Evolutionary conservation across 306 rosid genomes (phyloP).

Genomic region (Trichosanthes truncata): DNA sequence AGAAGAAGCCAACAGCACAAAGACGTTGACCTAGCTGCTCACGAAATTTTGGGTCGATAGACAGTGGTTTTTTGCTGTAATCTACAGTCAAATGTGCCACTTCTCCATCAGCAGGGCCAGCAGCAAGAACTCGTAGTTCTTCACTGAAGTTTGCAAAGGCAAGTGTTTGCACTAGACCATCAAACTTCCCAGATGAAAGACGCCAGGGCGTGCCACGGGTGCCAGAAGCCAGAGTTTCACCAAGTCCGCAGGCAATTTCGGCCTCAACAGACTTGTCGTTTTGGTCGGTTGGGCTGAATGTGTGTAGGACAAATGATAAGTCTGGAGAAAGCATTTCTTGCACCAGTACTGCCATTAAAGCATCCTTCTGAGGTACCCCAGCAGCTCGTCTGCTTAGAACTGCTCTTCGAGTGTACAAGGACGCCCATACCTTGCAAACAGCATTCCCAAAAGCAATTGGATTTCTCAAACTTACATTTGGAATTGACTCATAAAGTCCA

Average conservation of each 20-base stretch:
- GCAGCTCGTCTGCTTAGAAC: conserved; percentile 77
- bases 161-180: conserved; percentile 56
- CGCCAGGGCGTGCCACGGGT: conserved; percentile 96
- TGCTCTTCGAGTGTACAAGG: conserved; percentile 83
- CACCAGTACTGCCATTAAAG: conserved; percentile 83
- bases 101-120: conserved; percentile 84
- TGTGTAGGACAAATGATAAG: conserved; percentile 83
- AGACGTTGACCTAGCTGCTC: conserved; percentile 77
- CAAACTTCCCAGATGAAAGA: conserved; percentile 68
- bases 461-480: conserved; percentile 77
- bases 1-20: conserved; percentile 80
- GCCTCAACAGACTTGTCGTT: conserved; percentile 74
- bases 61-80: conserved; percentile 76
- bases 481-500: conserved; percentile 90
- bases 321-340: conserved; percentile 98
- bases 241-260: conserved; percentile 91
- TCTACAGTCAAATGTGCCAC: conserved; percentile 74
- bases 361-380: conserved; percentile 73
- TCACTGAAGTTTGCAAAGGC: conserved; percentile 91
- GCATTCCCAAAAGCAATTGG: conserved; percentile 58
- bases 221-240: conserved; percentile 96
- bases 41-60: conserved; percentile 63
- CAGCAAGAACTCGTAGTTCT: conserved; percentile 65
- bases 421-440: conserved; percentile 79
- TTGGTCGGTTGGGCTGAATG: conserved; percentile 57